Evolutionary conservation across 139 green algal genomes (phyloP).

Genomic region (Tetraselmis chui): DNA sequence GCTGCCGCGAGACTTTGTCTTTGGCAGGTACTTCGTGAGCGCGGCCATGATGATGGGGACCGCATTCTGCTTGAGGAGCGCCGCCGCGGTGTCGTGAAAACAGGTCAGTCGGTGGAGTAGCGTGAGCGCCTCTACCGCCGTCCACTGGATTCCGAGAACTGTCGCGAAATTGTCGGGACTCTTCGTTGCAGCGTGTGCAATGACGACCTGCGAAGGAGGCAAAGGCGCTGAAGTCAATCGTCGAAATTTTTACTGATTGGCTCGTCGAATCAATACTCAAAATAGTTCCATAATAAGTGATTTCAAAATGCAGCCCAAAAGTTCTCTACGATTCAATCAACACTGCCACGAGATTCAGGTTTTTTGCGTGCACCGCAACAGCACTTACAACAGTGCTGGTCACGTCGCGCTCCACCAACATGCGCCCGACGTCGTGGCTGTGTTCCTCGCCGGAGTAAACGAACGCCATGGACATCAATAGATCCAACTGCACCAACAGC

Average conservation of each 20-base stretch:
- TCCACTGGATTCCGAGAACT: neutral
- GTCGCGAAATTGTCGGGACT: neutral
- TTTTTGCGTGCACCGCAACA: too few relatives aligned
- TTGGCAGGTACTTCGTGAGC: neutral
- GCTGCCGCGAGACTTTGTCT: too few relatives aligned
- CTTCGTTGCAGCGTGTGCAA: neutral
- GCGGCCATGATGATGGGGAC: neutral
- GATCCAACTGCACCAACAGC: neutral
- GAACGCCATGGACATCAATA: neutral
- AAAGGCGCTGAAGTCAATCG: neutral
- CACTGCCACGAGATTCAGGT: too few relatives aligned
- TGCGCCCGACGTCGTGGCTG: neutral
- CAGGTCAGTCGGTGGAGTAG: neutral
- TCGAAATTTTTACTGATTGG: too few relatives aligned
- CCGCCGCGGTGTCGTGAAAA: neutral
- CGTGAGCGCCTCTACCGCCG: neutral
- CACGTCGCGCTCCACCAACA: neutral
- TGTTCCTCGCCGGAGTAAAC: neutral
- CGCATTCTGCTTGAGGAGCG: neutral
- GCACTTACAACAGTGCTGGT: neutral
- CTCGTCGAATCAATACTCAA: too few relatives aligned
- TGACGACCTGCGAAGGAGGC: neutral
- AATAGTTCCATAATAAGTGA: too few relatives aligned
- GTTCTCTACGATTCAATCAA: too few relatives aligned
- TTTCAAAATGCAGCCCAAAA: too few relatives aligned